These are phyloP conservation scores for Tylopilus sp. DNA, from an alignment of 768 basidiomycete genomes.

Conservation along the genomic window DNA sequence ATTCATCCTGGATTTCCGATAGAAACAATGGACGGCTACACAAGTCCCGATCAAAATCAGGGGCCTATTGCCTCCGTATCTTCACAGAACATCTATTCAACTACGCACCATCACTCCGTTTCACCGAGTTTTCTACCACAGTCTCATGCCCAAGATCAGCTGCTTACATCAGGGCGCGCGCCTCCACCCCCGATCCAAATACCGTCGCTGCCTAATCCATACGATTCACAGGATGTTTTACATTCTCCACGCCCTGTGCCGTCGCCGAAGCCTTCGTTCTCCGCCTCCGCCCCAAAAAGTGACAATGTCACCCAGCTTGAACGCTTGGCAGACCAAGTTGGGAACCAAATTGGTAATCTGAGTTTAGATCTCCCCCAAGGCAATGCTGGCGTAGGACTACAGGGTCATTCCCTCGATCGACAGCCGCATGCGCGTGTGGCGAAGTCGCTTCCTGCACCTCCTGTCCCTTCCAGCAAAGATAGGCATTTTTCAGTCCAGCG, in stretches of 20 bases:
- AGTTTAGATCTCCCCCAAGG: constrained; percentile 22
- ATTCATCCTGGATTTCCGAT: constrained; percentile 12
- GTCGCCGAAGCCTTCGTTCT: constrained; percentile 58
- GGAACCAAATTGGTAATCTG: constrained; percentile 24
- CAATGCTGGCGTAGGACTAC: constrained; percentile 23
- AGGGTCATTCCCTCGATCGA: constrained; percentile 13
- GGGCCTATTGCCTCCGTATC: constrained; percentile 58
- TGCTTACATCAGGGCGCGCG: constrained; percentile 4
- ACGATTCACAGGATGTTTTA: constrained; percentile 38
- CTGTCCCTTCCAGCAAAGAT: constrained; percentile 46
- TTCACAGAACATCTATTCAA: constrained; percentile 53
- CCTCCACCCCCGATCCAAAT: constrained; percentile 25
- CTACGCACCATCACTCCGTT: constrained; percentile 56
- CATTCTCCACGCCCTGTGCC: constrained; percentile 67
- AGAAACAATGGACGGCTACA: constrained; percentile 14
- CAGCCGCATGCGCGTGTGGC: constrained; percentile 31
- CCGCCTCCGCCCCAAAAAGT: constrained; percentile 24
- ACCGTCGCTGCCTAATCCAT: constrained; percentile 25
- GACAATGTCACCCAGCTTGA: constrained; percentile 64
- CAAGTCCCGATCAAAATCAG: constrained; percentile 54
- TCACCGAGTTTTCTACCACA: constrained; percentile 51
- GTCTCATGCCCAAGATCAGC: constrained; percentile 7
- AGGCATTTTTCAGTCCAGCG: constrained; percentile 12
- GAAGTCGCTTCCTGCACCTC: constrained; percentile 62
- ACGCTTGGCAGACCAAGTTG: constrained; percentile 64